Percentiles rank a stretch among this genome's conserved stretches.
Evolutionary conservation across 2,329 filamentous ascomycete genomes (phyloP).

Genomic region (Magnaporthiopsis rhizophila): DNA sequence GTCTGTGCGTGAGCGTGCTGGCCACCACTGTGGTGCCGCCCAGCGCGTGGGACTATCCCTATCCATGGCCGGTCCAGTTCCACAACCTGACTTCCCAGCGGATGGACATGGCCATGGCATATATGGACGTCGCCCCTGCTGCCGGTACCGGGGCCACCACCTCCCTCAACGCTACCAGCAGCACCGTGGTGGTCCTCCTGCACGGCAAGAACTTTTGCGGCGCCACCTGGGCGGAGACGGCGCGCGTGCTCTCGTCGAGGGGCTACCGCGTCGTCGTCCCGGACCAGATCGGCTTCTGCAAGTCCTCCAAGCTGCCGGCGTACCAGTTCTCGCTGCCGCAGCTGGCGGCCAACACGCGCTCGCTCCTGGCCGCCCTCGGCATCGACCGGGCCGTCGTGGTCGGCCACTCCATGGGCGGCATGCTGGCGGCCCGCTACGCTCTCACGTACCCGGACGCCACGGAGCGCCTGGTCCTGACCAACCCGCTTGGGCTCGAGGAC

Average conservation of each 20-base stretch:
- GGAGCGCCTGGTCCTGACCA: constrained; percentile 37
- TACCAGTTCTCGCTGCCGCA: constrained; percentile 48
- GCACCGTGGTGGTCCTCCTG: constrained; percentile 38
- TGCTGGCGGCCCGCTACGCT: constrained; percentile 42
- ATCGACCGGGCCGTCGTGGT: constrained; percentile 37
- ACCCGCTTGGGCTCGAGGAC: constrained; percentile 47
- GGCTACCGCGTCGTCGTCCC: constrained; percentile 46
- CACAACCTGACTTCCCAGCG: constrained; percentile 40
- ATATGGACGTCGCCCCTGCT: constrained; percentile 41
- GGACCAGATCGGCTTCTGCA: constrained; percentile 51
- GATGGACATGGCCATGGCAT: constrained; percentile 44
- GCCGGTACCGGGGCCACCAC: constrained; percentile 16
- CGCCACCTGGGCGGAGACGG: constrained; percentile 42
- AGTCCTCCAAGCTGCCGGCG: constrained; percentile 40
- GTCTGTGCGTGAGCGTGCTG: background rate
- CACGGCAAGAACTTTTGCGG: constrained; percentile 52
- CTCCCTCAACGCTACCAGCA: constrained; percentile 16
- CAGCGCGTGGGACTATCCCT: constrained; percentile 31
- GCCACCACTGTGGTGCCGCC: background rate
- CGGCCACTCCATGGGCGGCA: constrained; percentile 48
- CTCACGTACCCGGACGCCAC: constrained; percentile 39
- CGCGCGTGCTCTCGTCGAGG: constrained; percentile 27
- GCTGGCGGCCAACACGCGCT: constrained; percentile 40
- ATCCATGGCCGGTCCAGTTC: constrained; percentile 41
- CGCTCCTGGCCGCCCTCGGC: constrained; percentile 34